phyloP scores from a whole-genome alignment of 176 grass and related monocot species.

The Coix lacrymajobi region DNA sequence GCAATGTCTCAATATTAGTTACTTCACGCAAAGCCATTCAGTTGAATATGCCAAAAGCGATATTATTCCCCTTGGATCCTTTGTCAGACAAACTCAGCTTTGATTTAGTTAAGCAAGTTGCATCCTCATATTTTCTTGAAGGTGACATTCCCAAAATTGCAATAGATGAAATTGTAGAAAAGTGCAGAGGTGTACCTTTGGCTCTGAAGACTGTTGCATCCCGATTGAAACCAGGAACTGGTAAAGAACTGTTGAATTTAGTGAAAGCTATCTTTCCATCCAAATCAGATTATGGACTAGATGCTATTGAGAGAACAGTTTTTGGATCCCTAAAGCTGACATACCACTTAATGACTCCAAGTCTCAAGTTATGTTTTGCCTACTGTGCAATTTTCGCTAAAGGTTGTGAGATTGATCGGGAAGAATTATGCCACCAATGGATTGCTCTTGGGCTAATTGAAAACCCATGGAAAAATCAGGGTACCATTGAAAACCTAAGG shows the following conservation, averaged over 20 bases:
- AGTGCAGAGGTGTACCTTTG: slow-evolving; percentile 5
- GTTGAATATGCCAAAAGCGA: neutral
- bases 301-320: neutral
- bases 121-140: neutral
- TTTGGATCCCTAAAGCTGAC: neutral
- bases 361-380: neutral
- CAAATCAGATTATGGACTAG: neutral
- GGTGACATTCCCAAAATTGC: neutral
- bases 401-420: neutral
- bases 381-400: neutral
- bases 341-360: neutral
- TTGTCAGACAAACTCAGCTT: neutral
- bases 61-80: neutral
- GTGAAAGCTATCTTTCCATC: neutral
- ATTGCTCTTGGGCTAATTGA: neutral
- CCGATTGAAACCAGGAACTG: neutral
- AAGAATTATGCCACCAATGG: slow-evolving; percentile 8
- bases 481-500: neutral
- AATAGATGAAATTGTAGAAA: neutral
- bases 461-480: neutral
- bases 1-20: neutral
- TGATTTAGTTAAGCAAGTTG: neutral
- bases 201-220: neutral
- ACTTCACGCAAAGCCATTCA: slow-evolving; percentile 1
- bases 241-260: neutral